Base-by-base conservation (phyloP, 2,329 filamentous ascomycete genomes). In the Aspergillus sp. region DNA sequence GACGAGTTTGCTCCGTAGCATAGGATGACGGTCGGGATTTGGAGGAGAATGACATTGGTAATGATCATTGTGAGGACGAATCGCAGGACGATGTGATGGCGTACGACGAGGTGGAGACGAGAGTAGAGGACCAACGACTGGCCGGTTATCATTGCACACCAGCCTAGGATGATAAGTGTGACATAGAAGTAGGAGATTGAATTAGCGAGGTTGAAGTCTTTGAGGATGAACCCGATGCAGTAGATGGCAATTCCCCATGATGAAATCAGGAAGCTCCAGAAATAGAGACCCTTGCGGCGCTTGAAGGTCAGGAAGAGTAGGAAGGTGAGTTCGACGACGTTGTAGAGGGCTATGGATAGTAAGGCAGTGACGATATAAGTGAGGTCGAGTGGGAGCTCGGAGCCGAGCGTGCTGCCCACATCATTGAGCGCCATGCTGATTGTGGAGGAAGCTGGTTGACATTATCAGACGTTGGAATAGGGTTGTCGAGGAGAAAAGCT, bases 261-360 rank as follows among this genome's bases (percentile, higher is more conserved):
- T 5, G 42, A 19, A 8, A 36, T 26, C 7, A 44, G 33, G 31
- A 44, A 35, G 31, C 37, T 44, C 42, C 42, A 44, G 37, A 44
- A 44, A 27, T 44, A 44, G 19, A 40, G 42, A 6, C 42, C 42
- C 2, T 6, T 31, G 37, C 19, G 32, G 5, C 37, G 42, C 5
- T 40, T 44, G 37, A 44, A 44, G 11, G 42, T 44, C 12, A 31
- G 6, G 37, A 44, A 40, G 19, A 33, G 26, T 4, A 44, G 13
- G 32, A 44, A 27, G n/a, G 5, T 35, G 30, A 44, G 27, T 30
- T 44, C 37, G 7, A 39, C 7, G 12, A 31, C 37, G 12, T 39
- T 39, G n/a, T 31, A 39, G 4, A 39, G 37, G 27, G 37, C 37
- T 27, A 39, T 31, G 19, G 19, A 19, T 19, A 19, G 19, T 19